phyloP scores from a whole-genome alignment of 2,329 filamentous ascomycete genomes.

The Verticillium tricorpus region DNA sequence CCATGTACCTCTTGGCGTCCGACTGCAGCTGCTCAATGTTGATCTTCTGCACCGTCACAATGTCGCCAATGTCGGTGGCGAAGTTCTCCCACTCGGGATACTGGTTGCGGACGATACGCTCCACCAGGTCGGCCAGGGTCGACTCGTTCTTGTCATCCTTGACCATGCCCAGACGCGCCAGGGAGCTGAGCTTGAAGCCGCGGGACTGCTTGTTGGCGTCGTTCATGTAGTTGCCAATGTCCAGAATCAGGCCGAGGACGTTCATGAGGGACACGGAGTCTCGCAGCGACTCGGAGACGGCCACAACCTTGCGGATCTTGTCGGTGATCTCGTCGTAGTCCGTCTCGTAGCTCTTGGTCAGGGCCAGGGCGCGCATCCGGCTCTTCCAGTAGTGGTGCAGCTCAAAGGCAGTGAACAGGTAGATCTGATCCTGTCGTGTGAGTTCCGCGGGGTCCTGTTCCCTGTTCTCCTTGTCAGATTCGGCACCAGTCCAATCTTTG shows the following conservation, averaged over 20 bases:
- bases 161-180: slow-evolving; percentile 90
- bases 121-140: slow-evolving; percentile 90
- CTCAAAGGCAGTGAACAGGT: slow-evolving; percentile 87
- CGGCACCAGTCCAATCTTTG: slow-evolving; percentile 91
- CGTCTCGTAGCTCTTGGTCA: slow-evolving; percentile 77
- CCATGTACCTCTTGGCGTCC: slow-evolving; percentile 88
- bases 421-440: slow-evolving; percentile 93
- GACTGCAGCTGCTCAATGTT: slow-evolving; percentile 88
- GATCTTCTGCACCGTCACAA: slow-evolving; percentile 78
- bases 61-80: slow-evolving; percentile 74
- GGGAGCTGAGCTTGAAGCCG: slow-evolving; percentile 95
- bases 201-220: slow-evolving; percentile 97
- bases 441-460: slow-evolving; percentile 86
- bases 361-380: slow-evolving; percentile 82
- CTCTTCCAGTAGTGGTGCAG: slow-evolving; percentile 98
- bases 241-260: slow-evolving; percentile 89
- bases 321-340: slow-evolving; percentile 90
- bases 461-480: slow-evolving; percentile 69
- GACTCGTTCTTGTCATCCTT: slow-evolving; percentile 99
- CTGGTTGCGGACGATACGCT: slow-evolving; percentile 92
- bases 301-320: slow-evolving; percentile 81
- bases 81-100: slow-evolving; percentile 96
- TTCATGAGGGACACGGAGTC: slow-evolving; percentile 95
- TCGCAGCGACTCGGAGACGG: slow-evolving; percentile 81
- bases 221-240: slow-evolving; percentile 99